Conservation (phyloP, 1,139 yeast species). For the Meyerozyma smithsonii region DNA sequence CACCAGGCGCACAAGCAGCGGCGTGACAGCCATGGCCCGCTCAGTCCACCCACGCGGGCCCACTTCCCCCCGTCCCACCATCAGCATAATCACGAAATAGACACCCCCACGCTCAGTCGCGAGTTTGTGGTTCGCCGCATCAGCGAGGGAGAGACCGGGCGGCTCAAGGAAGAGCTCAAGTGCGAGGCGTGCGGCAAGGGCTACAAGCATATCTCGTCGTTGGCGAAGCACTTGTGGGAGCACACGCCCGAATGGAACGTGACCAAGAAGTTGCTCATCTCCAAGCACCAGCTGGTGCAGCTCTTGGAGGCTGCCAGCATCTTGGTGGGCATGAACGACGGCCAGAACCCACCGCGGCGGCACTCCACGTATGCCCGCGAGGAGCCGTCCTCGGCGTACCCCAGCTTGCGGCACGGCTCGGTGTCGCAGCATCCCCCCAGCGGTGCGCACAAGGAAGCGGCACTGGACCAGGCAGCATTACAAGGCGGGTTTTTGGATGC, state of each 20-base stretch:
- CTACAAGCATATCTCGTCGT: slow-evolving; percentile 77
- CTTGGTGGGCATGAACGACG: slow-evolving; percentile 74
- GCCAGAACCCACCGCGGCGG: slow-evolving; percentile 10
- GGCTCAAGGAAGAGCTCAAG: slow-evolving; percentile 75
- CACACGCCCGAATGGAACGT: slow-evolving; percentile 93
- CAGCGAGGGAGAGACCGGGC: slow-evolving; percentile 81
- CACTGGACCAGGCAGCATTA: not conserved
- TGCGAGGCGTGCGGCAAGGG: slow-evolving; percentile 92
- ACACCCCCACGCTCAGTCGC: slow-evolving; percentile 53
- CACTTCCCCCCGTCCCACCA: slow-evolving; percentile 8
- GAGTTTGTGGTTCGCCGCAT: slow-evolving; percentile 79
- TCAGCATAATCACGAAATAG: slow-evolving; percentile 13
- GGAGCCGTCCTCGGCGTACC: not conserved
- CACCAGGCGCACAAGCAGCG: slow-evolving; percentile 16
- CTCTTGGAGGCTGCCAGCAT: slow-evolving; percentile 84
- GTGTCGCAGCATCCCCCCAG: not conserved
- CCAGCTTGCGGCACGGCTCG: not conserved
- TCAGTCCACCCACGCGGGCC: slow-evolving; percentile 10
- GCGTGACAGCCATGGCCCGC: slow-evolving; percentile 9
- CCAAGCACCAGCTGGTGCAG: slow-evolving; percentile 92
- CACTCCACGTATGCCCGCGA: slow-evolving; percentile 9
- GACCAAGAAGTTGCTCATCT: slow-evolving; percentile 70
- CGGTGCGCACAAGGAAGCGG: not conserved
- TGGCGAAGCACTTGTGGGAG: slow-evolving; percentile 70
- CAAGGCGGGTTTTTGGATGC: slow-evolving; percentile 1